Percentiles rank a stretch among this genome's conserved stretches.
These are phyloP conservation scores for Sphagnum fallax DNA, from an alignment of 228 moss, liverwort and hornwort species.

Conservation along the genomic window DNA sequence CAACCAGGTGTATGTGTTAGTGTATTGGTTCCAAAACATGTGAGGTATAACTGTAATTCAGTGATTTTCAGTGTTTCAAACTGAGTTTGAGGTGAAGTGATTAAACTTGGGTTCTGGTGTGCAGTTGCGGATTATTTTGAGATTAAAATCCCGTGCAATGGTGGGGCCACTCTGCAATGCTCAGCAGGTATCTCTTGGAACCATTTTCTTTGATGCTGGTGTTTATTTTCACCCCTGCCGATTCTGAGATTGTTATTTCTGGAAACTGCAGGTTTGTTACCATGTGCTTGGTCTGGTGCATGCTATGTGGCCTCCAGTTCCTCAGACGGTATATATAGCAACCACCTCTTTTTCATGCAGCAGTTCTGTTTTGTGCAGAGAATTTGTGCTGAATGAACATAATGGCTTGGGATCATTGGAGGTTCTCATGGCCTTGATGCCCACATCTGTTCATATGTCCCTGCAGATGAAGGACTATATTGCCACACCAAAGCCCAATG, in stretches of 20 bases:
- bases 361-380: background rate
- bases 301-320: slow-evolving; percentile 99
- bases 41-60: too few species aligned
- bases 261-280: slow-evolving; percentile 74
- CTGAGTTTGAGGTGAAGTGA: too few species aligned
- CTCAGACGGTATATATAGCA: slow-evolving; percentile 62
- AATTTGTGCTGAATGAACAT: background rate
- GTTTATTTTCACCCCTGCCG: background rate
- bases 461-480: slow-evolving; percentile 96
- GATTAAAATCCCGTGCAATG: slow-evolving; percentile 78
- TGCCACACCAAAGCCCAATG: slow-evolving; percentile 98
- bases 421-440: background rate
- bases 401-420: too few species aligned
- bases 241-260: background rate
- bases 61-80: too few species aligned
- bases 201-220: background rate
- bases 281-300: slow-evolving; percentile 96
- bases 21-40: too few species aligned
- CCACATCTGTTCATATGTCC: background rate
- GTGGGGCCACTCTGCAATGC: slow-evolving; percentile 76
- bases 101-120: background rate
- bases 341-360: background rate
- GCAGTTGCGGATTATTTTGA: slow-evolving; percentile 90
- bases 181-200: slow-evolving; percentile 64
- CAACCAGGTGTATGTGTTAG: too few species aligned